Conservation (phyloP, 805 yeast genomes). For the Pichia sporocuriosa region DNA sequence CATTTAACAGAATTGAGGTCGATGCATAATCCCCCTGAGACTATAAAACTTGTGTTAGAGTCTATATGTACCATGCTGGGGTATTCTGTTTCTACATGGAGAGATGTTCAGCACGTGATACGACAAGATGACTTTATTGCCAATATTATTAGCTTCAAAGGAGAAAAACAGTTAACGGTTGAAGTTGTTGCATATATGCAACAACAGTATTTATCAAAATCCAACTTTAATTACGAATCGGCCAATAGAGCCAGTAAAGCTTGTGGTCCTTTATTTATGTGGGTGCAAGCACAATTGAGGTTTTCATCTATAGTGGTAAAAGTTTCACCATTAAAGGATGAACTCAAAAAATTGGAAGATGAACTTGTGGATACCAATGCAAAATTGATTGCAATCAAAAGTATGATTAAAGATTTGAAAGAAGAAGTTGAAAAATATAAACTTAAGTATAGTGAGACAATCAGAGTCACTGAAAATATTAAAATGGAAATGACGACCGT, state of each 20-base stretch:
- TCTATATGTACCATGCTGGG: conserved; percentile 84
- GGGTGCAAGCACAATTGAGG: conserved; percentile 88
- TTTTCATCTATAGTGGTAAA: conserved; percentile 64
- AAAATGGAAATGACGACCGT: conserved; percentile 65
- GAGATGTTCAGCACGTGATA: conserved; percentile 74
- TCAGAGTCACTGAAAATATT: conserved; percentile 70
- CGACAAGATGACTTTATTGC: conserved; percentile 84
- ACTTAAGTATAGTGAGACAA: conserved; percentile 59
- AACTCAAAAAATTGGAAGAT: conserved; percentile 52
- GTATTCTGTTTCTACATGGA: conserved; percentile 60
- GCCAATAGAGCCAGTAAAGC: conserved; percentile 91
- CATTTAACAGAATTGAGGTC: conserved; percentile 86
- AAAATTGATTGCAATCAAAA: conserved; percentile 66
- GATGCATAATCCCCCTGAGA: conserved; percentile 84
- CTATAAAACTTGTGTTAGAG: conserved; percentile 79
- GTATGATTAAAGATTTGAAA: conserved; percentile 74
- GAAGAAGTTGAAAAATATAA: conserved; percentile 63
- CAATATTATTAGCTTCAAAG: conserved; percentile 69
- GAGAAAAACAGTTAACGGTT: conserved; percentile 48
- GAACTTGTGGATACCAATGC: conserved; percentile 58
- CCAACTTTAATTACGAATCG: conserved; percentile 61
- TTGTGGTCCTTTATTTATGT: conserved; percentile 82
- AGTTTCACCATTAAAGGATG: conserved; percentile 67
- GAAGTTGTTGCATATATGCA: conserved; percentile 54
- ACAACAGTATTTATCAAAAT: conserved; percentile 48